Base-by-base conservation (phyloP, 2,329 filamentous ascomycete species). In the Ramichloridium luteum region DNA sequence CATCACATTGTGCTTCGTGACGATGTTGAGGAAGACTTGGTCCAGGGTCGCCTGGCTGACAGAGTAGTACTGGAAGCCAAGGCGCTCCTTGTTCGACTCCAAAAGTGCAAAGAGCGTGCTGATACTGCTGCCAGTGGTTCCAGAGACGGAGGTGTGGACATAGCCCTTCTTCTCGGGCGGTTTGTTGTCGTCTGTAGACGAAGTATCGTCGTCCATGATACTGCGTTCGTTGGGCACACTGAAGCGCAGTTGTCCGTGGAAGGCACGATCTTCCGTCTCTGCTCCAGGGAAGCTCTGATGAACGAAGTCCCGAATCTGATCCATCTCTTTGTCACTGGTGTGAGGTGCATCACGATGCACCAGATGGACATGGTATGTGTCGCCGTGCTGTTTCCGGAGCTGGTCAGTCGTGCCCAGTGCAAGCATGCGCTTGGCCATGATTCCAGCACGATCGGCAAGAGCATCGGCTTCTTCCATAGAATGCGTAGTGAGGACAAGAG, bases 381-480 rank as follows among this genome's bases (percentile, higher is more conserved):
- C 77, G 6, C 85, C 86, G 49, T 86, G 85, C 33, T 77, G 73
- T 27, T 68, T 67, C 5, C 86, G 68, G 3, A 94, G 64, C 35
- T 76, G 62, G 18, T 84, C 74, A 1, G 76, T 77, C 0, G 77
- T 80, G 3, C 86, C 86, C 6, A 90, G 65, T 0, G 85, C 86
- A 13, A 94, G 66, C 84, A 94, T 92, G 17, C 76, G 70, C 45
- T 73, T 71, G 6, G 85, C 82, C 59, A 96, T 74, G 44, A 96
- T 93, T 9, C 84, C 88, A 0, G 80, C 84, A 1, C 84, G 70
- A 16, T 74, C 75, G 0, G 86, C 86, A 2, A 96, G 66, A 1
- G 85, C 85, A 49, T 93, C 84, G 1, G 86, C 88, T 58, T 94
- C 88, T 54, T 94, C 86, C 85, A 94, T 93, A 29, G 74, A 82